These are phyloP conservation scores for Hibiscus syriacus DNA, from an alignment of 345 rosid genomes.

Conservation along the genomic window DNA sequence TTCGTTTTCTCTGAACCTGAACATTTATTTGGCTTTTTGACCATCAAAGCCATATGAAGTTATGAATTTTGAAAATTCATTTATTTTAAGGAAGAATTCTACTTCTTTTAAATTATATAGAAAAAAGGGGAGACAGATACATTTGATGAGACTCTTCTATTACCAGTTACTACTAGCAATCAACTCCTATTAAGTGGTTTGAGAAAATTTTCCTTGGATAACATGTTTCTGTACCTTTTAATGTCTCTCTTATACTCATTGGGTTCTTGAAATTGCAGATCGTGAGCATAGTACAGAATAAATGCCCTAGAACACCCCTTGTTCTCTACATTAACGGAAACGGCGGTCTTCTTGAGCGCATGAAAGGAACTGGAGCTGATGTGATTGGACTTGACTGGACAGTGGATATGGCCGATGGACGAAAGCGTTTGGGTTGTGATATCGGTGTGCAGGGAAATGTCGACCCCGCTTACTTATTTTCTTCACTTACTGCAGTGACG, in stretches of 20 bases:
- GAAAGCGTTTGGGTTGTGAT: slow-evolving; percentile 56
- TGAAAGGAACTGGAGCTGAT: slow-evolving; percentile 84
- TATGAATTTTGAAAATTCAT: background rate
- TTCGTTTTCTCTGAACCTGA: background rate
- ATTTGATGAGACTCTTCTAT: background rate
- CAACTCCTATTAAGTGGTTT: background rate
- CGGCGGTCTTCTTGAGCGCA: slow-evolving; percentile 88
- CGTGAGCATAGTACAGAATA: slow-evolving; percentile 44
- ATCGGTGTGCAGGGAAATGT: slow-evolving; percentile 86
- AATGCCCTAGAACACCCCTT: slow-evolving; percentile 77
- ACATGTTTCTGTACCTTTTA: background rate
- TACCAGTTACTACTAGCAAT: background rate
- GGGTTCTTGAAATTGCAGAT: slow-evolving; percentile 54
- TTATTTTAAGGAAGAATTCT: background rate
- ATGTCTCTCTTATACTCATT: background rate
- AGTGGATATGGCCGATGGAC: slow-evolving; percentile 88
- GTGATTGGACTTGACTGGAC: slow-evolving; percentile 98
- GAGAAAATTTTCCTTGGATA: background rate
- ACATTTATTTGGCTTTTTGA: background rate
- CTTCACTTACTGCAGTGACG: slow-evolving; percentile 64
- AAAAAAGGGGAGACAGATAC: background rate
- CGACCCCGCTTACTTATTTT: slow-evolving; percentile 79
- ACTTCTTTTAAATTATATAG: background rate
- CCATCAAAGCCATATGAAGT: background rate
- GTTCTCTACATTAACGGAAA: slow-evolving; percentile 92